These are phyloP conservation scores for Aspergillus kassunensis DNA, from an alignment of 495 filamentous ascomycete species.

Conservation along the genomic window DNA sequence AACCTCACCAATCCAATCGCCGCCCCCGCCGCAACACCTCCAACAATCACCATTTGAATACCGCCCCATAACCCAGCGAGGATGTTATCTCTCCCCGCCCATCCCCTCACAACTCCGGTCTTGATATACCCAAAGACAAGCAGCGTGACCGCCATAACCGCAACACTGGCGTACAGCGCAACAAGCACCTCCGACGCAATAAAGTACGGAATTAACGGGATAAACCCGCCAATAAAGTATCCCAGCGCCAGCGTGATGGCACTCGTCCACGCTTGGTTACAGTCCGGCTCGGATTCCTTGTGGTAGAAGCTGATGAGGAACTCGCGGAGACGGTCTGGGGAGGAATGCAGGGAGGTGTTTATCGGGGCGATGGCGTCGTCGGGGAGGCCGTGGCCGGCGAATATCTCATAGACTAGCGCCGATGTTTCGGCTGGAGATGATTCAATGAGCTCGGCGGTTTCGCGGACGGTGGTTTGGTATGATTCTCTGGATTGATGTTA, in stretches of 20 bases:
- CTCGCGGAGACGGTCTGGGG: constrained; percentile 47
- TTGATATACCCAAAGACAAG: constrained; percentile 70
- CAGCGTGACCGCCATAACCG: constrained; percentile 62
- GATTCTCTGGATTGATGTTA: constrained; percentile 36
- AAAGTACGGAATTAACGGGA: constrained; percentile 73
- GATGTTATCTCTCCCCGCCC: constrained; percentile 36
- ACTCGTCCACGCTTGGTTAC: constrained; percentile 54
- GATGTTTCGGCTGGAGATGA: constrained; percentile 36
- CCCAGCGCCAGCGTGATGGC: constrained; percentile 61
- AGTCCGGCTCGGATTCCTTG: constrained; percentile 46
- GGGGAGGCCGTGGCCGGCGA: constrained; percentile 48
- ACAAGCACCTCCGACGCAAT: constrained; percentile 51
- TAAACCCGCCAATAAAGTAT: constrained; percentile 69
- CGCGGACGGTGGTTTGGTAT: constrained; percentile 44
- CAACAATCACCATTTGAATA: constrained; percentile 62
- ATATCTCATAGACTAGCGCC: constrained; percentile 46
- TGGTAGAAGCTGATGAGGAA: constrained; percentile 56
- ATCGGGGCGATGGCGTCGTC: constrained; percentile 38
- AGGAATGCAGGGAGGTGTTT: constrained; percentile 42
- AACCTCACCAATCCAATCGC: constrained; percentile 58
- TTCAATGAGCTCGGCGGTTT: constrained; percentile 38
- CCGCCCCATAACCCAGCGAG: constrained; percentile 45
- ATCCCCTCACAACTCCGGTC: constrained; percentile 50
- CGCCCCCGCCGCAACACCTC: constrained; percentile 60
- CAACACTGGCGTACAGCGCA: constrained; percentile 66